Base-by-base conservation (phyloP, 2,329 filamentous ascomycete genomes). In the Coleophoma crateriformis region DNA sequence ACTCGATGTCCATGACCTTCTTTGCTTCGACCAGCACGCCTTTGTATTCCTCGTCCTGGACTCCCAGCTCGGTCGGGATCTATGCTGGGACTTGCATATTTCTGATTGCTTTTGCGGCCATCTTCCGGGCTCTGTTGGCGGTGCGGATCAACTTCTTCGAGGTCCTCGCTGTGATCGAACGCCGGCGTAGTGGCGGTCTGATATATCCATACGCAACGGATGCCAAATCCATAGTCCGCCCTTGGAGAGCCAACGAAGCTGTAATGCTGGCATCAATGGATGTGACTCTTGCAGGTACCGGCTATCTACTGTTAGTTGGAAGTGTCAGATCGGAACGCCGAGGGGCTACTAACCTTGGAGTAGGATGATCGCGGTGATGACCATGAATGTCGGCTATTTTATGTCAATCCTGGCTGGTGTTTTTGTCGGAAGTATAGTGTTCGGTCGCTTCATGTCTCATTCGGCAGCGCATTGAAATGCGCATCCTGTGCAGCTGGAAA, bases 41-140 rank as follows among this genome's bases (percentile, higher is more conserved):
- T 4, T 74, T 88, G 43, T 88, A 74, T 71, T 84, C 87, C 17
- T 66, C 70, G 20, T 64, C 75, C 42, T 96, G 90, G 88, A 86
- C 87, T 4, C 90, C 91, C 7, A 68, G 64, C 33, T 82, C 72
- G 22, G 71, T 75, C 8, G 87, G 85, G 59, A 71, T 78, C 54
- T 96, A 96, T 68, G 88, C 88, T 3, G 91, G 82, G 48, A 94
- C 89, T 17, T 94, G 91, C 73, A 87, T 96, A 67, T 96, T 96
- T 70, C 77, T 96, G 48, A 84, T 95, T 61, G 60, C 85, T 41
- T 81, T 96, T 44, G 82, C 83, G 53, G 73, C 84, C 53, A 61
- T 85, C 51, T 82, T 84, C 61, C 86, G 90, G 46, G 69, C 75
- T 27, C 72, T 95, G 14, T 71, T 90, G 47, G 89, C 89, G 2